Conservation (phyloP, 2,329 filamentous ascomycete species). For the Colletotrichum sidae region DNA sequence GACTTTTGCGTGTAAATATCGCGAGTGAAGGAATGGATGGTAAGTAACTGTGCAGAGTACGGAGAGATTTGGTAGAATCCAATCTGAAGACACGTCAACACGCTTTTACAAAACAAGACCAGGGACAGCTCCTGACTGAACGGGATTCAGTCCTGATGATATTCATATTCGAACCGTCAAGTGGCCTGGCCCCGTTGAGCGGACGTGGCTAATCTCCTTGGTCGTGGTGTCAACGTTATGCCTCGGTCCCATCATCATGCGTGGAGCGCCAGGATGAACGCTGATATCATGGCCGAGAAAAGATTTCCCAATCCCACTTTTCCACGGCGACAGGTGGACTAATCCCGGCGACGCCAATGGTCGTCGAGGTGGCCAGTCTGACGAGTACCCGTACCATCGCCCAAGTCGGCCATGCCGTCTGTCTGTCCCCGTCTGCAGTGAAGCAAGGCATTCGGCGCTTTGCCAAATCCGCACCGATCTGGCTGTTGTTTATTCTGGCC, state of each 20-base stretch:
- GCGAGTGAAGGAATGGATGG: not conserved
- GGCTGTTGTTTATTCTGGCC: not conserved
- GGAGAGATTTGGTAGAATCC: no score
- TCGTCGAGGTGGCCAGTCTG: not conserved
- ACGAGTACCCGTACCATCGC: not conserved
- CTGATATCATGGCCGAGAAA: slow-evolving; percentile 34
- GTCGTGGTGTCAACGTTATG: slow-evolving; percentile 15
- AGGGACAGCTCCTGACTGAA: not conserved
- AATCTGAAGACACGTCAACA: no score
- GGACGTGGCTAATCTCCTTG: slow-evolving; percentile 23
- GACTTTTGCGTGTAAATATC: not conserved
- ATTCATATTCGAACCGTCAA: slow-evolving; percentile 7
- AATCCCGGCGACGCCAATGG: slow-evolving; percentile 22
- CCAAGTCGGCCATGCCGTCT: slow-evolving; percentile 27
- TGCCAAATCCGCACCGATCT: slow-evolving; percentile 29
- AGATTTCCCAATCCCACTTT: slow-evolving; percentile 28
- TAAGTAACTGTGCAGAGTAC: no score
- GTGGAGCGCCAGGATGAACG: slow-evolving; percentile 32
- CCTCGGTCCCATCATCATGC: slow-evolving; percentile 35
- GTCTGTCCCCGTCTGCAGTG: slow-evolving; percentile 15
- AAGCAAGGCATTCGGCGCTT: slow-evolving; percentile 32
- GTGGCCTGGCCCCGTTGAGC: slow-evolving; percentile 3
- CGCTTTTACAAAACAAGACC: not conserved
- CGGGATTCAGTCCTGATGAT: slow-evolving; percentile 22
- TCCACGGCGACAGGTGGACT: slow-evolving; percentile 28